Conservation (phyloP, 2,329 filamentous ascomycete genomes). For the Neopestalotiopsis rosae region DNA sequence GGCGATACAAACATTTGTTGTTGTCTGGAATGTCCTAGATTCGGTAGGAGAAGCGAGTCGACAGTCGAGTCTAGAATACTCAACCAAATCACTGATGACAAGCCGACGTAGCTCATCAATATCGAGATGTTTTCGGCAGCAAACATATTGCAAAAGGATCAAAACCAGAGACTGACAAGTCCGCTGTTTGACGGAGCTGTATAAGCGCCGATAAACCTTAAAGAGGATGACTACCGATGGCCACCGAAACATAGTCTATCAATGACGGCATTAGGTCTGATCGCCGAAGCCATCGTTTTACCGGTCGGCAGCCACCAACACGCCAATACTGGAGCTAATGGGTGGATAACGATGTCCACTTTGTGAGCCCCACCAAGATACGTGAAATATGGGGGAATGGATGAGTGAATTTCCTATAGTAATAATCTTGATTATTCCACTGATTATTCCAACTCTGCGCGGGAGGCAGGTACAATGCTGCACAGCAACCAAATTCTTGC, state of each 20-base stretch:
- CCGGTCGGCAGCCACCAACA: neutral
- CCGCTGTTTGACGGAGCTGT: neutral
- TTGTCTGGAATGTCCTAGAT: no score
- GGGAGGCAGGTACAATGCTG: neutral
- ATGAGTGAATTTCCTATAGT: constrained; percentile 1
- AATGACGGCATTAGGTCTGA: constrained; percentile 1
- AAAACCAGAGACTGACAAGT: neutral
- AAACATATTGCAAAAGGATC: neutral
- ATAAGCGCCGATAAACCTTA: constrained; percentile 1
- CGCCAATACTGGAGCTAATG: neutral
- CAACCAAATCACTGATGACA: no score
- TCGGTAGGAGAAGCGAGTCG: no score
- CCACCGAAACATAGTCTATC: constrained; percentile 1
- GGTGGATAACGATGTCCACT: neutral
- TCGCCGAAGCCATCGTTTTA: neutral
- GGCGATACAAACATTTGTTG: no score
- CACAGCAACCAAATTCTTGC: neutral
- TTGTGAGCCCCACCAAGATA: neutral
- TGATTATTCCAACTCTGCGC: neutral
- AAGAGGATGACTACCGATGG: neutral
- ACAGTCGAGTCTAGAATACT: no score
- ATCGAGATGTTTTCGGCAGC: no score
- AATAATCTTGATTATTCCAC: neutral
- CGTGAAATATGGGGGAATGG: neutral
- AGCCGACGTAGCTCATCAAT: no score